Evolutionary conservation across 2,329 filamentous ascomycete species (phyloP).

Genomic region (Hyphodiscus sp.): DNA sequence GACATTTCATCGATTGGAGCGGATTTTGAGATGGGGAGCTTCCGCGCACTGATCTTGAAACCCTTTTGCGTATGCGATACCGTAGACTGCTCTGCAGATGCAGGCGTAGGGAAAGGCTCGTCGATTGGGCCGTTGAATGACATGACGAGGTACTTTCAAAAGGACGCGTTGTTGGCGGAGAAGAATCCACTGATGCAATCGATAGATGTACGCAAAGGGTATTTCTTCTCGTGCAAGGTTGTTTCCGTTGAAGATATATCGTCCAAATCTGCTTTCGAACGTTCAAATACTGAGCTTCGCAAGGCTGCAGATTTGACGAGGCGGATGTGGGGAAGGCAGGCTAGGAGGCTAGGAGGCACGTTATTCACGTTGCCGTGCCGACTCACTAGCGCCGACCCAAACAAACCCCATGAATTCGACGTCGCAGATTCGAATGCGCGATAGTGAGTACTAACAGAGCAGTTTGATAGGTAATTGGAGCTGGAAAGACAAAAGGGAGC

Average conservation of each 20-base stretch:
- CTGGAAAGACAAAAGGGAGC: background rate
- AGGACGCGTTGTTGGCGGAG: background rate
- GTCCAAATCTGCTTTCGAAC: background rate
- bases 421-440: background rate
- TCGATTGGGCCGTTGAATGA: constrained; percentile 31
- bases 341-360: too few species aligned
- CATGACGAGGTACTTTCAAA: constrained; percentile 15
- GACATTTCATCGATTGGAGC: constrained; percentile 84
- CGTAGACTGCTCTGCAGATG: constrained; percentile 47
- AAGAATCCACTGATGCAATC: background rate
- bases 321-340: background rate
- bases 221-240: background rate
- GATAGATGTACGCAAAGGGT: background rate
- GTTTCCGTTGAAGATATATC: background rate
- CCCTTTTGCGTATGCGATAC: constrained; percentile 50
- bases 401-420: background rate
- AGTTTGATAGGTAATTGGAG: constrained; percentile 1
- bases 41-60: constrained; percentile 75
- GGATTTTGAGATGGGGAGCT: constrained; percentile 90
- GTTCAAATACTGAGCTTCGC: background rate
- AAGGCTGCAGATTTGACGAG: background rate
- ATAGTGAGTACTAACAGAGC: constrained; percentile 16
- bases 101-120: constrained; percentile 49
- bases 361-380: constrained; percentile 1
- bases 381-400: background rate